Evolutionary conservation across 768 basidiomycete species (phyloP).

Genomic region (Hortiboletus flavorubellus): DNA sequence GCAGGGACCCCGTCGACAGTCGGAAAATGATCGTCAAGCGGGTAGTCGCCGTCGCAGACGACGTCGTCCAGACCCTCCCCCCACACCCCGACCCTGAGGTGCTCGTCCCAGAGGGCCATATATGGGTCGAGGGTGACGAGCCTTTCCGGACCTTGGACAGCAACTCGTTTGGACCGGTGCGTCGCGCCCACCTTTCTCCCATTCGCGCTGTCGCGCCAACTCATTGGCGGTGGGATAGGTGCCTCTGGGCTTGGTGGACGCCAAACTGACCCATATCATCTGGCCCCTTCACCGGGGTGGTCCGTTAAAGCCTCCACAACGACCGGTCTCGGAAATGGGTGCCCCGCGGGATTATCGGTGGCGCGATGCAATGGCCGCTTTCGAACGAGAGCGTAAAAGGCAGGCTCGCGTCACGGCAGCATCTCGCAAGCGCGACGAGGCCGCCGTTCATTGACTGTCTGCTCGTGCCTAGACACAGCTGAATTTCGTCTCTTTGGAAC

Average conservation of each 20-base stretch:
- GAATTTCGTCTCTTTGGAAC: not conserved
- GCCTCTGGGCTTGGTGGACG: constrained; percentile 48
- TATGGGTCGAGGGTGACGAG: constrained; percentile 64
- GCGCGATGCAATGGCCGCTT: constrained; percentile 29
- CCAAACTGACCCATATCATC: constrained; percentile 45
- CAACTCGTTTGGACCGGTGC: constrained; percentile 68
- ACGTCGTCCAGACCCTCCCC: constrained; percentile 62
- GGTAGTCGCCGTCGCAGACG: constrained; percentile 60
- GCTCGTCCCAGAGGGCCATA: constrained; percentile 55
- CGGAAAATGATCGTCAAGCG: constrained; percentile 60
- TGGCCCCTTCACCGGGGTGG: constrained; percentile 54
- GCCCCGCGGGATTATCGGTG: constrained; percentile 22
- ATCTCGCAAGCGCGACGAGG: not conserved
- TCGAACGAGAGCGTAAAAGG: constrained; percentile 28
- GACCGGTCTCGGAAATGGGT: constrained; percentile 16
- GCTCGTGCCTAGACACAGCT: not conserved
- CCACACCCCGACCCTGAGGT: constrained; percentile 59
- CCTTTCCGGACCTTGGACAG: constrained; percentile 58
- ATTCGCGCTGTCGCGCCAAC: not conserved
- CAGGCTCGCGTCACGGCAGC: constrained; percentile 18
- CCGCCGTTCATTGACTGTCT: constrained; percentile 1
- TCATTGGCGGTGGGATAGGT: constrained; percentile 23
- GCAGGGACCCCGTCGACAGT: constrained; percentile 60
- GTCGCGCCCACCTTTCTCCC: constrained; percentile 16
- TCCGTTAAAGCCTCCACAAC: constrained; percentile 23